phyloP scores from a whole-genome alignment of 495 filamentous ascomycete species.

The Entonaema liquescens region DNA sequence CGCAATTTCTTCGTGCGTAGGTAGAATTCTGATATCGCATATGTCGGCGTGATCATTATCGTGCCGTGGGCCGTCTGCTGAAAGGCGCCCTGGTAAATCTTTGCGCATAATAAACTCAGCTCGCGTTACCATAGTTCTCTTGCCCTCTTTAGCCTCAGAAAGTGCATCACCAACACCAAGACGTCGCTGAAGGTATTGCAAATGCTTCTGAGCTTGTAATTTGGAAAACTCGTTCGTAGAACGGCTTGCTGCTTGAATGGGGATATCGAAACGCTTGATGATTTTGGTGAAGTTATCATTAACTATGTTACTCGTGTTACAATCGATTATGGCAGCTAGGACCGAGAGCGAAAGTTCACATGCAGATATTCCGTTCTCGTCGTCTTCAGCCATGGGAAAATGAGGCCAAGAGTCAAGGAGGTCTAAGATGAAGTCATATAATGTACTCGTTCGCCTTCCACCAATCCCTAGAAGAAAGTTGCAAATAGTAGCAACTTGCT shows the following conservation, averaged over 20 bases:
- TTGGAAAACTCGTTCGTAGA: conserved; percentile 41
- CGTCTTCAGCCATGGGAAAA: conserved; percentile 5
- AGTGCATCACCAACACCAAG: conserved; percentile 42
- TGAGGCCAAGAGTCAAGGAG: conserved; percentile 21
- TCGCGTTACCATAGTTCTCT: conserved; percentile 13
- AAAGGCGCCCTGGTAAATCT: conserved; percentile 63
- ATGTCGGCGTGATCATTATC: conserved; percentile 73
- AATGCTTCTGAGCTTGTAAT: conserved; percentile 42
- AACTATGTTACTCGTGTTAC: conserved; percentile 48
- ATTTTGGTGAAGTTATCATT: conserved; percentile 40
- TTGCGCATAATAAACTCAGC: conserved; percentile 52
- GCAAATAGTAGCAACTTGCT: conserved; percentile 43
- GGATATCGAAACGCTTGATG: conserved; percentile 5
- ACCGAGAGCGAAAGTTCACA: conserved; percentile 45
- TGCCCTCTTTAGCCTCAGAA: not conserved
- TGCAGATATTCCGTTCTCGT: conserved; percentile 22
- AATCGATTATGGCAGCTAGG: conserved; percentile 46
- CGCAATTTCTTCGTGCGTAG: conserved; percentile 68
- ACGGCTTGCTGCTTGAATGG: conserved; percentile 13
- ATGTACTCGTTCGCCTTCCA: conserved; percentile 38
- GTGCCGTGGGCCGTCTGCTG: conserved; percentile 64
- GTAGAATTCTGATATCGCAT: conserved; percentile 67
- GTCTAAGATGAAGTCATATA: conserved; percentile 41
- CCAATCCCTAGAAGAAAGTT: conserved; percentile 48
- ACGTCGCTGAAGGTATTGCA: conserved; percentile 43